Evolutionary conservation across 768 basidiomycete genomes (phyloP).

Genomic region (Dioszegia crocea): DNA sequence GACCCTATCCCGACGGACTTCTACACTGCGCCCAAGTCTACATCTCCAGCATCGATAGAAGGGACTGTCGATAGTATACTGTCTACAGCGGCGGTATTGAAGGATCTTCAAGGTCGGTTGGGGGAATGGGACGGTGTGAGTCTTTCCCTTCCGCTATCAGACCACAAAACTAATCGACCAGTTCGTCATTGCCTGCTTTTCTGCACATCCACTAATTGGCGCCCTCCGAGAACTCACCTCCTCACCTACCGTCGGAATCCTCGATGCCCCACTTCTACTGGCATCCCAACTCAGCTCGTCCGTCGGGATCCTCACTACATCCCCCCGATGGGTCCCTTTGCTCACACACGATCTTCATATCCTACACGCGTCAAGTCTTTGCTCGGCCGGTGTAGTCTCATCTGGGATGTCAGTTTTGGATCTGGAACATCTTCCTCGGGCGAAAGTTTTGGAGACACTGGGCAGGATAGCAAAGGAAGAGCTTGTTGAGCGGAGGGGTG

Average conservation of each 20-base stretch:
- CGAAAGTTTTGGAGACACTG: constrained; percentile 16
- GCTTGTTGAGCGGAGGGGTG: constrained; percentile 17
- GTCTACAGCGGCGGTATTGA: constrained; percentile 22
- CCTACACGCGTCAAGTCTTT: constrained; percentile 14
- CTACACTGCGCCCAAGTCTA: constrained; percentile 11
- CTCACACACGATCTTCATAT: constrained; percentile 29
- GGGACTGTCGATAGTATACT: constrained; percentile 25
- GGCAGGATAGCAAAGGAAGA: constrained; percentile 11
- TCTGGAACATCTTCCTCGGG: constrained; percentile 26
- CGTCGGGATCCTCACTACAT: constrained; percentile 34
- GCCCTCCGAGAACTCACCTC: constrained; percentile 31
- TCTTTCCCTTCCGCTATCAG: neutral
- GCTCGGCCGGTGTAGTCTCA: constrained; percentile 29
- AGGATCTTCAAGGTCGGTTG: constrained; percentile 6
- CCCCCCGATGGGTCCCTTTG: constrained; percentile 37
- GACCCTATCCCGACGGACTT: constrained; percentile 11
- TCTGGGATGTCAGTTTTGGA: constrained; percentile 33
- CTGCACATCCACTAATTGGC: constrained; percentile 23
- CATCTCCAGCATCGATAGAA: constrained; percentile 23
- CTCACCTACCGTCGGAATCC: constrained; percentile 29
- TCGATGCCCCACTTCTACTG: constrained; percentile 30
- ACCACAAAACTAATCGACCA: constrained; percentile 4
- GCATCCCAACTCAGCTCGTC: constrained; percentile 19
- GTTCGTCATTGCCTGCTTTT: constrained; percentile 35
- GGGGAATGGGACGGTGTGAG: constrained; percentile 16